A percentile compares a stretch with the other conserved stretches of the same genome.
Conservation (phyloP, 2,329 filamentous ascomycete species). For the Xylariaceae sp. region DNA sequence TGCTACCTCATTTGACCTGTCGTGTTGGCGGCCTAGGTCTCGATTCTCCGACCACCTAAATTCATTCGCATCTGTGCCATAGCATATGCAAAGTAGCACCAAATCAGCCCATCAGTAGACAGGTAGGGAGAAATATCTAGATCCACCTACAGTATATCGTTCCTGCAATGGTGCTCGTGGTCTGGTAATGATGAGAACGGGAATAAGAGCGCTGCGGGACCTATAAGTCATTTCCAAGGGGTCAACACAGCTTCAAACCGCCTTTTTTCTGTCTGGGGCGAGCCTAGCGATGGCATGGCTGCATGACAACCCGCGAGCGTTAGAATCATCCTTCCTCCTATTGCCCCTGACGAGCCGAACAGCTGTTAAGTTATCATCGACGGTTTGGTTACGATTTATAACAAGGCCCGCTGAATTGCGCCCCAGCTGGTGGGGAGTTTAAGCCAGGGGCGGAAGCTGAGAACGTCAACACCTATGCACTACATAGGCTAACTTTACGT, state of each 20-base stretch:
- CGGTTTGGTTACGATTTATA: not conserved
- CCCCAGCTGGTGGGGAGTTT: not conserved
- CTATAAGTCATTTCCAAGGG: no score
- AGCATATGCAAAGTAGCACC: not conserved
- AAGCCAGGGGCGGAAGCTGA: not conserved
- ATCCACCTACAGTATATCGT: not conserved
- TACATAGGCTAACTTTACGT: no score
- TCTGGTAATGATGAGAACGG: not conserved
- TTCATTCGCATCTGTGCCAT: constrained; percentile 13
- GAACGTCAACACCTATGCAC: not conserved
- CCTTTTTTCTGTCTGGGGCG: not conserved
- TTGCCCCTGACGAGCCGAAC: not conserved
- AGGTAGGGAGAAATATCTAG: not conserved
- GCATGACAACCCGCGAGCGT: not conserved
- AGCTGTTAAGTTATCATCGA: not conserved
- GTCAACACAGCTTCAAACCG: no score
- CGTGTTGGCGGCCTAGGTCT: constrained; percentile 7
- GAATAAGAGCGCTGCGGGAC: no score
- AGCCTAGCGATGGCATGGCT: not conserved
- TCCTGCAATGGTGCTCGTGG: not conserved
- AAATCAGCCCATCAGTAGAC: constrained; percentile 7
- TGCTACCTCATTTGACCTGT: constrained; percentile 21
- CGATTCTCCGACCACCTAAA: constrained; percentile 16
- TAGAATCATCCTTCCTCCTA: not conserved
- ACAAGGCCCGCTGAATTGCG: not conserved